Percentiles rank a stretch among this genome's conserved stretches.
Conservation (phyloP, 2,329 filamentous ascomycete genomes). For the Fusarium coffeatum region DNA sequence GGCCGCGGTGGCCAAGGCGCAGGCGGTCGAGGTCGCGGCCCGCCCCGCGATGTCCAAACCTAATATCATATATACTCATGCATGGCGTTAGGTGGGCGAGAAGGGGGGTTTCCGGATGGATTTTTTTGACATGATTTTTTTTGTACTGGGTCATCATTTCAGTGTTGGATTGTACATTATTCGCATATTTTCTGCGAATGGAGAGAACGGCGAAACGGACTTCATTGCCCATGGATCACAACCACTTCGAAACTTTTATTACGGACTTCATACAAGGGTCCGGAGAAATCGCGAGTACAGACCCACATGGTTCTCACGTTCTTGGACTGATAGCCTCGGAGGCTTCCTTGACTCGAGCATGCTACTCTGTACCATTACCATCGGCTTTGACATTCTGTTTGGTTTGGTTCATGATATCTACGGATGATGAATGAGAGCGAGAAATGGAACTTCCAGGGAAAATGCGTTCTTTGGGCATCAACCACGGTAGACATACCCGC, state of each 20-base stretch:
- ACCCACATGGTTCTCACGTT: conserved; percentile 31
- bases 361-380: conserved; percentile 47
- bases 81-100: conserved; percentile 45
- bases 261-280: conserved; percentile 24
- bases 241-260: conserved; percentile 40
- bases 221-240: conserved; percentile 49
- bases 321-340: conserved; percentile 31
- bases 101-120: conserved; percentile 34
- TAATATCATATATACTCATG: conserved; percentile 47
- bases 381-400: conserved; percentile 50
- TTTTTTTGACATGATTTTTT: conserved; percentile 49
- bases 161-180: conserved; percentile 59
- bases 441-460: conserved; percentile 40
- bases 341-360: conserved; percentile 43
- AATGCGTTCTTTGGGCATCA: conserved; percentile 43
- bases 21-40: conserved; percentile 53
- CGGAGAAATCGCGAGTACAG: conserved; percentile 34
- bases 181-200: conserved; percentile 54
- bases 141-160: conserved; percentile 48
- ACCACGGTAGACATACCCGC: conserved; percentile 45
- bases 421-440: conserved; percentile 47
- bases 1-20: conserved; percentile 52
- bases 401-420: conserved; percentile 48
- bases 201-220: conserved; percentile 51
- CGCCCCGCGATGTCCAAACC: conserved; percentile 52